Evolutionary conservation across 495 filamentous ascomycete species (phyloP).

Genomic region (Aspergillus sparsus): DNA sequence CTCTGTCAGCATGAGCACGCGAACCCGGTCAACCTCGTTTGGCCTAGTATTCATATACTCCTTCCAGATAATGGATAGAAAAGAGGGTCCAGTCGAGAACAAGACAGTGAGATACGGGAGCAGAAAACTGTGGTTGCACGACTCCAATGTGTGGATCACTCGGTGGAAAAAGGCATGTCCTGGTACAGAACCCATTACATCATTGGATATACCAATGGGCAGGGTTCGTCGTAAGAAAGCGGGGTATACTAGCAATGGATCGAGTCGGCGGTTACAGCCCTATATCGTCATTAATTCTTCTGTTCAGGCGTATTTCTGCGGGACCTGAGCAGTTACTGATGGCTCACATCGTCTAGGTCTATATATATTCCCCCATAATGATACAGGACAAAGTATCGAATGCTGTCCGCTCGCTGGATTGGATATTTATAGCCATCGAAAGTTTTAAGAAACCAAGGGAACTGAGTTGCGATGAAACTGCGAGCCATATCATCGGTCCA

Average conservation of each 20-base stretch:
- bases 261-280: slow-evolving; percentile 79
- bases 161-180: slow-evolving; percentile 79
- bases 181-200: slow-evolving; percentile 78
- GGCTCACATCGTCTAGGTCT: slow-evolving; percentile 78
- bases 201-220: slow-evolving; percentile 85
- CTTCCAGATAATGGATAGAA: slow-evolving; percentile 81
- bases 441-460: slow-evolving; percentile 82
- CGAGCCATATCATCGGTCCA: slow-evolving; percentile 79
- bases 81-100: slow-evolving; percentile 81
- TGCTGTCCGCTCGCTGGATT: slow-evolving; percentile 83
- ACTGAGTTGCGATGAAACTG: slow-evolving; percentile 73
- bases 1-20: slow-evolving; percentile 62
- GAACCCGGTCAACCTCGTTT: slow-evolving; percentile 44
- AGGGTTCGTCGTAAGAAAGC: slow-evolving; percentile 77
- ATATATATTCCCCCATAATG: slow-evolving; percentile 86
- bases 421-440: slow-evolving; percentile 77
- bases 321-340: too few relatives aligned
- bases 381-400: slow-evolving; percentile 79
- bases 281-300: slow-evolving; percentile 25
- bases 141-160: slow-evolving; percentile 66
- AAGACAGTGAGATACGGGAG: slow-evolving; percentile 89
- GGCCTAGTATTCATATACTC: slow-evolving; percentile 58
- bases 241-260: slow-evolving; percentile 77
- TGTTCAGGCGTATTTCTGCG: too few relatives aligned
- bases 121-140: slow-evolving; percentile 72